phyloP scores from a whole-genome alignment of 441 rosid genomes.

The Bruguiera hainesii region DNA sequence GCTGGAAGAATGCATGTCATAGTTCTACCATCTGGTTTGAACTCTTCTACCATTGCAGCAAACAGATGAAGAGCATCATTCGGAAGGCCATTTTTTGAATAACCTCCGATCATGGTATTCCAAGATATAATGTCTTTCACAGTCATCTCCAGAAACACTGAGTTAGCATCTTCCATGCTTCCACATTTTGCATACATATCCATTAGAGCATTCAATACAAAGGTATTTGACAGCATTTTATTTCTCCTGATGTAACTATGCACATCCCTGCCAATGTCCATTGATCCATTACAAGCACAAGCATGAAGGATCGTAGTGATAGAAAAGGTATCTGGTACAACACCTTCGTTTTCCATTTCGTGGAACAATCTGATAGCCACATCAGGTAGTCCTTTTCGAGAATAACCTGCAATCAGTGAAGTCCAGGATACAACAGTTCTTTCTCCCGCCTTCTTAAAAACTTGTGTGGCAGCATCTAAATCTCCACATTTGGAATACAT shows the following conservation, averaged over 20 bases:
- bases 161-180: constrained; percentile 56
- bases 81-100: constrained; percentile 52
- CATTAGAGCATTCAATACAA: constrained; percentile 59
- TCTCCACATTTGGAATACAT: constrained; percentile 65
- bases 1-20: constrained; percentile 76
- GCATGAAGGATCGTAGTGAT: constrained; percentile 55
- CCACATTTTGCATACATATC: constrained; percentile 87
- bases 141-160: constrained; percentile 48
- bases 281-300: constrained; percentile 54
- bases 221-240: constrained; percentile 42
- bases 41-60: constrained; percentile 38
- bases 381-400: constrained; percentile 50
- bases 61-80: constrained; percentile 59
- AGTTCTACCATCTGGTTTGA: constrained; percentile 52
- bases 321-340: constrained; percentile 51
- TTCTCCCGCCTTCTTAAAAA: constrained; percentile 46
- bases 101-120: constrained; percentile 76
- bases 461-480: constrained; percentile 37
- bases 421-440: constrained; percentile 65
- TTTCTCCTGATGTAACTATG: constrained; percentile 51
- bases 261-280: constrained; percentile 55
- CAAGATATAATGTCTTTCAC: constrained; percentile 61
- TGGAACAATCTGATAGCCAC: constrained; percentile 48
- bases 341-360: constrained; percentile 48
- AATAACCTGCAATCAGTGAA: constrained; percentile 68